Conservation (phyloP, 192 early-diverging fungal species). For the Gaertneriomyces sp. region DNA sequence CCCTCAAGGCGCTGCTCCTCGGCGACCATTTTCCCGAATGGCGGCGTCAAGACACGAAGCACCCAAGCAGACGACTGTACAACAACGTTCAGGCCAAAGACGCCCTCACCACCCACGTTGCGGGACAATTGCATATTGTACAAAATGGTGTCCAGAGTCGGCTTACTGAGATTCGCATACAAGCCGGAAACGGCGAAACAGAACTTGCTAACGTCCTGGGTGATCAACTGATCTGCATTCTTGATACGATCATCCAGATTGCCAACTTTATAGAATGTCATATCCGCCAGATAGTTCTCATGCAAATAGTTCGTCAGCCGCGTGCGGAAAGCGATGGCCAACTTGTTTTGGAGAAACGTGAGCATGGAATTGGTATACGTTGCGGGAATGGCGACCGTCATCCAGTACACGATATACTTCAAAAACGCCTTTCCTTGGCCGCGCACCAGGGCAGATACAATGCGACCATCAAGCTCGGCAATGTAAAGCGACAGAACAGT, state of each 20-base stretch:
- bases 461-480: slow-evolving; percentile 80
- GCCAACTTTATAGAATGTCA: slow-evolving; percentile 90
- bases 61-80: slow-evolving; percentile 75
- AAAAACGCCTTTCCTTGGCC: slow-evolving; percentile 79
- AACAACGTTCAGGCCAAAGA: slow-evolving; percentile 76
- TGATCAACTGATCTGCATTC: slow-evolving; percentile 79
- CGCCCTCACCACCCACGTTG: slow-evolving; percentile 79
- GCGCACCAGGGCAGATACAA: slow-evolving; percentile 73
- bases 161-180: slow-evolving; percentile 91
- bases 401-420: slow-evolving; percentile 82
- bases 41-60: slow-evolving; percentile 81
- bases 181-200: slow-evolving; percentile 79
- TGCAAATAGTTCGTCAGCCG: slow-evolving; percentile 83
- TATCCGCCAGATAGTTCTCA: slow-evolving; percentile 77
- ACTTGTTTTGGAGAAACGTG: slow-evolving; percentile 52
- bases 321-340: slow-evolving; percentile 51
- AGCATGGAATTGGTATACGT: slow-evolving; percentile 96
- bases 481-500: slow-evolving; percentile 90
- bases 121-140: slow-evolving; percentile 85
- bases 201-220: slow-evolving; percentile 90
- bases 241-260: slow-evolving; percentile 92
- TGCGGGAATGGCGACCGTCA: slow-evolving; percentile 88
- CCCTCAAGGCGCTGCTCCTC: slow-evolving; percentile 86
- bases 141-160: slow-evolving; percentile 87
- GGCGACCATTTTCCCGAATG: slow-evolving; percentile 94